Evolutionary conservation across 2,329 filamentous ascomycete species (phyloP).

Genomic region (Hypoxylon sp.): DNA sequence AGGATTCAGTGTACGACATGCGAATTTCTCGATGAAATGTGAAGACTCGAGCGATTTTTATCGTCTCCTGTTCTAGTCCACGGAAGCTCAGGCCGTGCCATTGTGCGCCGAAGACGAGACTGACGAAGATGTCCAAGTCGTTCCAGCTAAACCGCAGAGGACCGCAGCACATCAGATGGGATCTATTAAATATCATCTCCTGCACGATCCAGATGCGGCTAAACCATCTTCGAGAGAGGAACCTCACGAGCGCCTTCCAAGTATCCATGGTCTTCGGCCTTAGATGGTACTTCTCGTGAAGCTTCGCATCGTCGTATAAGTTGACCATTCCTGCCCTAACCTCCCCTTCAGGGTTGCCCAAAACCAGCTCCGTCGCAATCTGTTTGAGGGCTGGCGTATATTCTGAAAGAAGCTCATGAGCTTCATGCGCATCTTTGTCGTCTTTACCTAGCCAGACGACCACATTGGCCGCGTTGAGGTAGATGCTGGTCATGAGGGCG

Average conservation of each 20-base stretch:
- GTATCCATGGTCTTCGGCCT: constrained; percentile 27
- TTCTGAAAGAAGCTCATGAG: constrained; percentile 26
- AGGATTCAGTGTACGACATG: constrained; percentile 15
- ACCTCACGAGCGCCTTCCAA: constrained; percentile 32
- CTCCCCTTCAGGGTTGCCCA: background rate
- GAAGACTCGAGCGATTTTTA: constrained; percentile 30
- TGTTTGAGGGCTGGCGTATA: constrained; percentile 25
- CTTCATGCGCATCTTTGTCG: constrained; percentile 28
- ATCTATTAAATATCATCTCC: constrained; percentile 36
- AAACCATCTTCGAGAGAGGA: constrained; percentile 34
- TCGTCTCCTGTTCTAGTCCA: constrained; percentile 27
- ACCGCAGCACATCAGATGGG: constrained; percentile 33
- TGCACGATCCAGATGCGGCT: constrained; percentile 40
- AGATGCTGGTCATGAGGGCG: constrained; percentile 45
- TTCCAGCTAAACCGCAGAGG: constrained; percentile 34
- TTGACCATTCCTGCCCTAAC: constrained; percentile 22
- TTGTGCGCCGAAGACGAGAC: constrained; percentile 37
- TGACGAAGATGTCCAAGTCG: constrained; percentile 35
- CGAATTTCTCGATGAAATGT: constrained; percentile 36
- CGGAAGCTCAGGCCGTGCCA: constrained; percentile 38
- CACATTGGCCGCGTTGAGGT: constrained; percentile 36
- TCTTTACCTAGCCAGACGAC: constrained; percentile 45
- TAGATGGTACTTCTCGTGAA: constrained; percentile 30
- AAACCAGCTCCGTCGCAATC: constrained; percentile 14
- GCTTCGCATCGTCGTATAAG: constrained; percentile 30